Evolutionary conservation across 2,329 filamentous ascomycete genomes (phyloP).

Genomic region (Penicillium hordei): DNA sequence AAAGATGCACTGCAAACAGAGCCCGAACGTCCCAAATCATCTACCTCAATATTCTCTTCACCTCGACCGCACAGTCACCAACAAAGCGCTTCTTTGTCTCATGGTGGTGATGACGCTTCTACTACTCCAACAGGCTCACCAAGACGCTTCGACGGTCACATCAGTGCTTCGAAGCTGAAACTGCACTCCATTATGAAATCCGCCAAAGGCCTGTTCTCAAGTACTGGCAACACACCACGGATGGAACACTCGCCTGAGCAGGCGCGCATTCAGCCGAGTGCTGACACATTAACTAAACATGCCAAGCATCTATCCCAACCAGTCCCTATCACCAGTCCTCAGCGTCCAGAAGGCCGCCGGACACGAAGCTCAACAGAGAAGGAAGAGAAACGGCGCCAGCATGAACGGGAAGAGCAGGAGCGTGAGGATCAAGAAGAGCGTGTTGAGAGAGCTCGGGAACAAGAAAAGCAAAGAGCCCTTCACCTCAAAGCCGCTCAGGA

Average conservation of each 20-base stretch:
- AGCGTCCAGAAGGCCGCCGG: conserved; percentile 44
- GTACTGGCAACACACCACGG: conserved; percentile 62
- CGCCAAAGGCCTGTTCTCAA: conserved; percentile 81
- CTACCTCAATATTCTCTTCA: conserved; percentile 59
- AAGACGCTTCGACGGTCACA: conserved; percentile 67
- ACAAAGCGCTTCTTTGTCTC: conserved; percentile 63
- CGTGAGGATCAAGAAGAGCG: conserved; percentile 36
- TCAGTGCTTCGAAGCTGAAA: conserved; percentile 91
- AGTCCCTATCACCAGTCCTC: conserved; percentile 32
- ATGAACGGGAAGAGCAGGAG: conserved; percentile 32
- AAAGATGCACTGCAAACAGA: conserved; percentile 21
- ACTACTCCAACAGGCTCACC: conserved; percentile 61
- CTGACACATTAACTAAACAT: conserved; percentile 21
- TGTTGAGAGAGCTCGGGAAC: conserved; percentile 34
- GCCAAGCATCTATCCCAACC: conserved; percentile 21
- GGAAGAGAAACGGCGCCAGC: conserved; percentile 44
- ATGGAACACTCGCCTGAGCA: conserved; percentile 52
- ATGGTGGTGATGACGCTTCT: conserved; percentile 52
- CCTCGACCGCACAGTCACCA: conserved; percentile 52
- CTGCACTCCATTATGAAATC: conserved; percentile 87
- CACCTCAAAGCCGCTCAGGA: conserved; percentile 36
- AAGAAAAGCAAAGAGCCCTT: conserved; percentile 36
- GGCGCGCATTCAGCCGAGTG: conserved; percentile 29
- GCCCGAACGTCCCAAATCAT: conserved; percentile 62
- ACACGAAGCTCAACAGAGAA: conserved; percentile 61